Percentiles rank a stretch among this genome's conserved stretches.
phyloP scores from a whole-genome alignment of 2,329 filamentous ascomycete species.

The Venturia asperata region DNA sequence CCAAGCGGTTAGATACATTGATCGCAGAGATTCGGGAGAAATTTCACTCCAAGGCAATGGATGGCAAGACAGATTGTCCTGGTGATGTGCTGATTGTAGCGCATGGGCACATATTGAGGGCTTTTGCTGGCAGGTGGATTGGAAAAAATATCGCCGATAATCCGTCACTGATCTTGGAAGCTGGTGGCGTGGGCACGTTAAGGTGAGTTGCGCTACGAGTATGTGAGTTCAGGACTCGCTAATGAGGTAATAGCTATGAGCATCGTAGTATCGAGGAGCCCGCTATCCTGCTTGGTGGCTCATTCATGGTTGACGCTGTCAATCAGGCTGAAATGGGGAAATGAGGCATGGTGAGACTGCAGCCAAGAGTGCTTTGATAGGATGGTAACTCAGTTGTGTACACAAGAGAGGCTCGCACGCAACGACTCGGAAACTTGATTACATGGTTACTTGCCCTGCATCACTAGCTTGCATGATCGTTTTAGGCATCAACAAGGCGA shows the following conservation, averaged over 20 bases:
- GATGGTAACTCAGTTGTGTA: too few relatives aligned
- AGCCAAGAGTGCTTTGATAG: too few relatives aligned
- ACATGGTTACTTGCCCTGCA: too few relatives aligned
- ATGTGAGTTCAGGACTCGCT: background rate
- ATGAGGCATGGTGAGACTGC: background rate
- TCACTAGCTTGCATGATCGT: too few relatives aligned
- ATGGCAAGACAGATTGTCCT: constrained; percentile 35
- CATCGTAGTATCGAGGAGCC: constrained; percentile 72
- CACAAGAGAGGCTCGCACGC: too few relatives aligned
- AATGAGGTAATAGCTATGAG: constrained; percentile 55
- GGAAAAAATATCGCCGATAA: constrained; percentile 62
- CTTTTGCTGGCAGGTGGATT: constrained; percentile 78
- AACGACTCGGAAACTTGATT: too few relatives aligned
- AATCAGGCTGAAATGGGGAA: constrained; percentile 1
- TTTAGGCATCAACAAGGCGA: too few relatives aligned
- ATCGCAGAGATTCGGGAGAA: constrained; percentile 63
- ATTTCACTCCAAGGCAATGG: constrained; percentile 23
- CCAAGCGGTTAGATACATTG: constrained; percentile 61
- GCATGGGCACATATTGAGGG: constrained; percentile 76
- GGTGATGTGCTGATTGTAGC: constrained; percentile 71
- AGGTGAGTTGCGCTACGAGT: constrained; percentile 47
- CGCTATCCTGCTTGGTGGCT: constrained; percentile 69
- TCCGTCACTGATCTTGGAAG: constrained; percentile 68
- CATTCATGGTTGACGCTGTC: constrained; percentile 41
- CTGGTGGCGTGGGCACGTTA: constrained; percentile 74